Evolutionary conservation across 2,329 filamentous ascomycete genomes (phyloP), one percentile per base, ranked within the genome.

Genomic region (Rhynchosporium agropyri): DNA sequence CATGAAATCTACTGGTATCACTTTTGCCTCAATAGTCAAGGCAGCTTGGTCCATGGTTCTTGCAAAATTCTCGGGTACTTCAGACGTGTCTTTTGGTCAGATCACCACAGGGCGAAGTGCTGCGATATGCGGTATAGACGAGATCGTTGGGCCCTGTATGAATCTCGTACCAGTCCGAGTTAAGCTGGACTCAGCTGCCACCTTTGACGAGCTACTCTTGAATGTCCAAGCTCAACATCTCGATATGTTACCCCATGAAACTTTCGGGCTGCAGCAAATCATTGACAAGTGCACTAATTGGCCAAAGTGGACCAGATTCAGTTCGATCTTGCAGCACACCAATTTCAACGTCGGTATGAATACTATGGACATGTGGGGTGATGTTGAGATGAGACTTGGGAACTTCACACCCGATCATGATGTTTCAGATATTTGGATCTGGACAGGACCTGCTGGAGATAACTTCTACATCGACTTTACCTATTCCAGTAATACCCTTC

Each of bases 161-260:
- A 77, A 76, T 7, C 78, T 78, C 2, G 71, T 79, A 9, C 78
- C 78, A 9, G 70, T 79, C 15, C 74, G 77, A 26, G 72, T 78
- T 50, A 66, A 67, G 4, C 61, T 77, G 12, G 69, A 71, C 74
- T 26, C 70, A 69, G 28, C 64, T 70, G 5, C 69, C 71, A 38
- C 68, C 65, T n/a, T 7, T 69, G 71, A 3, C 69, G 77, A 13
- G 31, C 82, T 79, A 58, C 71, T 85, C 26, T 73, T 79, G 29
- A 68, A 72, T 4, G 73, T 84, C 2, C 80, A 84, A 29, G 72
- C 78, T 31, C 74, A 78, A 48, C 79, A 78, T 0, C 74, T 80
- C 0, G 73, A 55, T 48, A 54, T 33, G 29, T 48, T 59, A 31
- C 55, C 55, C 28, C 55, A 67, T 38, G 61, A 65, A 36, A 81